Evolutionary conservation across 202 grass and related monocot species (phyloP).

Genomic region (Cymbopogon flexuosus): DNA sequence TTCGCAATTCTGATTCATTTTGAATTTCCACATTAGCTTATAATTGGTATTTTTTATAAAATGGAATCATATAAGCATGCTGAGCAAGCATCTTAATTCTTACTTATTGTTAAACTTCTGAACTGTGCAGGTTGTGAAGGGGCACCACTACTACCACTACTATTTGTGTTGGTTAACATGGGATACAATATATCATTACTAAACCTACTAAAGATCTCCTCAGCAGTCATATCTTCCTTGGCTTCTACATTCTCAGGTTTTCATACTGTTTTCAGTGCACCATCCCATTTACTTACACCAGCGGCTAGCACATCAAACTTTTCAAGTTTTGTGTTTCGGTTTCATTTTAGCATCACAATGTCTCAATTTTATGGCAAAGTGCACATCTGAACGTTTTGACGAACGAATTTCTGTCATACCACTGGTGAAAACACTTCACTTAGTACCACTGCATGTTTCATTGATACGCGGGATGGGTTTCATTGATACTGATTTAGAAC

Average conservation of each 20-base stretch:
- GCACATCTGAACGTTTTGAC: neutral
- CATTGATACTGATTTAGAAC: constrained; percentile 9
- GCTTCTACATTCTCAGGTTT: constrained; percentile 96
- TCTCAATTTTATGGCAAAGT: neutral
- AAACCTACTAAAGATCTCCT: constrained; percentile 80
- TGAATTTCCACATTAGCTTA: neutral
- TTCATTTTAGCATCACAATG: constrained; percentile 14
- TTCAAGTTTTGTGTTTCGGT: neutral
- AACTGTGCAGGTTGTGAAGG: constrained; percentile 78
- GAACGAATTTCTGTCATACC: neutral
- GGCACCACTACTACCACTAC: constrained; percentile 73
- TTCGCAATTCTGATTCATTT: constrained; percentile 13
- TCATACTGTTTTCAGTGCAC: constrained; percentile 1
- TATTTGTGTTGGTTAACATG: constrained; percentile 96
- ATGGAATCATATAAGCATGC: neutral
- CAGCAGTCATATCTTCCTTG: constrained; percentile 82
- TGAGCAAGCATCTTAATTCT: constrained; percentile 23
- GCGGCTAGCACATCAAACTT: neutral
- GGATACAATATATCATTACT: constrained; percentile 92
- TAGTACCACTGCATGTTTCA: neutral
- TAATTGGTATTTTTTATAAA: neutral
- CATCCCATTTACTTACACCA: neutral
- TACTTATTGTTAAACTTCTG: constrained; percentile 26
- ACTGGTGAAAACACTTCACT: neutral
- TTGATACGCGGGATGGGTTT: neutral